Evolutionary conservation across 805 yeast species (phyloP).

Genomic region (Ogataea thermomethanolica): DNA sequence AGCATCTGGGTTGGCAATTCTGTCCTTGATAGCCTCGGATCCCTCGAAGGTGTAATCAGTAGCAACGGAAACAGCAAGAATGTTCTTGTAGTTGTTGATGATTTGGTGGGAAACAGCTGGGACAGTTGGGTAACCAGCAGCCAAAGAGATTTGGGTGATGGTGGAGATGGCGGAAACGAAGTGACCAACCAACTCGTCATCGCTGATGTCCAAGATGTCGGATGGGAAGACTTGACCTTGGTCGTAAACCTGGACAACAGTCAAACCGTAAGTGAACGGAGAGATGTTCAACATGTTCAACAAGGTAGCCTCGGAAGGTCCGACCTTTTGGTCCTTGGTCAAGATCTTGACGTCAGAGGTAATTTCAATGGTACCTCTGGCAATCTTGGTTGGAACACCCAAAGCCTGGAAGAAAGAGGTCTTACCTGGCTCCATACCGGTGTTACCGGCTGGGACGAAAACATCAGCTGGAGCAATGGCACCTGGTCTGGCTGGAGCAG

Average conservation of each 20-base stretch:
- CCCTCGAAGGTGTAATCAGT: slow-evolving; percentile 99
- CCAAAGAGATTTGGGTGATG: slow-evolving; percentile 95
- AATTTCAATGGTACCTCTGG: slow-evolving; percentile 99
- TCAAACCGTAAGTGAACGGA: slow-evolving; percentile 99
- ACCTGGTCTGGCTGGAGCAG: slow-evolving; percentile 99
- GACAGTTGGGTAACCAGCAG: slow-evolving; percentile 98
- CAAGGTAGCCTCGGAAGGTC: slow-evolving; percentile 98
- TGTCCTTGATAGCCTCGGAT: slow-evolving; percentile 98
- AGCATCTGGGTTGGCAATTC: slow-evolving; percentile 99
- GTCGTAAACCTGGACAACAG: slow-evolving; percentile 96
- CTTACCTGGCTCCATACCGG: slow-evolving; percentile 99
- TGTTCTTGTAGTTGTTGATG: slow-evolving; percentile 98
- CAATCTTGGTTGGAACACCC: slow-evolving; percentile 99
- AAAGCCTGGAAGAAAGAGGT: slow-evolving; percentile 99
- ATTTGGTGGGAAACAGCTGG: slow-evolving; percentile 99
- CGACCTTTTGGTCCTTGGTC: slow-evolving; percentile 81
- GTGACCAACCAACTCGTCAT: slow-evolving; percentile 90
- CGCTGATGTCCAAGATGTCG: slow-evolving; percentile 95
- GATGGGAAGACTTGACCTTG: slow-evolving; percentile 98
- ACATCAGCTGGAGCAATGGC: slow-evolving; percentile 98
- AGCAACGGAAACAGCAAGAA: slow-evolving; percentile 96
- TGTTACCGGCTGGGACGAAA: slow-evolving; percentile 98
- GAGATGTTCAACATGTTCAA: slow-evolving; percentile 99
- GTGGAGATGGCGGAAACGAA: slow-evolving; percentile 87
- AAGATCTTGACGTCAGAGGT: slow-evolving; percentile 96